Conservation (phyloP, 805 yeast species). For the Priceomyces castillae region DNA sequence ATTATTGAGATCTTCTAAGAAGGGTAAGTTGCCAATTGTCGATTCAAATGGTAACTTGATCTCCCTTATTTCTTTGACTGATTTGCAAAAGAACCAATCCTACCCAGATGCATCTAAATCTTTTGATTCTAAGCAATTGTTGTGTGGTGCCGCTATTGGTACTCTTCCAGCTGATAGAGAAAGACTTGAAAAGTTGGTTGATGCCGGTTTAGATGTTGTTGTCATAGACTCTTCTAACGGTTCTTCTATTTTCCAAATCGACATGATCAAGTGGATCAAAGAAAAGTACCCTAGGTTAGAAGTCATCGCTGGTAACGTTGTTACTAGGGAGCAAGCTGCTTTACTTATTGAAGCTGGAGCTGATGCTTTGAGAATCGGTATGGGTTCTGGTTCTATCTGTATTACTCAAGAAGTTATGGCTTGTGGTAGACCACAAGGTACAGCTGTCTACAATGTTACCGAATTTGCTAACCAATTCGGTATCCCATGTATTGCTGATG, state of each 20-base stretch:
- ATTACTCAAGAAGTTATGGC: conserved; percentile 99
- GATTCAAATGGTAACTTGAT: conserved; percentile 74
- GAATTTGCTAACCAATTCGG: conserved; percentile 95
- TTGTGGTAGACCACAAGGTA: conserved; percentile 99
- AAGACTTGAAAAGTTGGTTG: conserved; percentile 81
- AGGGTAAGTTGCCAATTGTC: conserved; percentile 95
- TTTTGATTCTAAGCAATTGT: conserved; percentile 85
- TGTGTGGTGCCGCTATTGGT: conserved; percentile 99
- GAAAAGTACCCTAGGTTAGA: conserved; percentile 71
- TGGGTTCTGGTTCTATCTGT: conserved; percentile 99
- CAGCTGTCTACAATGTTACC: conserved; percentile 92
- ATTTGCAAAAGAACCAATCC: conserved; percentile 90
- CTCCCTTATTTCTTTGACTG: conserved; percentile 90
- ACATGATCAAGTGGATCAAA: conserved; percentile 92
- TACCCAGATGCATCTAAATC: conserved; percentile 96
- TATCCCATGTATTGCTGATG: conserved; percentile 98
- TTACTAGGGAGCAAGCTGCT: conserved; percentile 98
- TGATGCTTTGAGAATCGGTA: conserved; percentile 97
- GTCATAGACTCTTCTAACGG: conserved; percentile 96
- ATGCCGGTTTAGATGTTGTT: conserved; percentile 96
- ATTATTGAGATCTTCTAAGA: conserved; percentile 86
- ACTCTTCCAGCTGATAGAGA: conserved; percentile 85
- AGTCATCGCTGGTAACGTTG: conserved; percentile 97
- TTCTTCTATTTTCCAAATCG: conserved; percentile 90
- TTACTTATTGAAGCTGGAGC: conserved; percentile 92